Evolutionary conservation across 2,329 filamentous ascomycete species (phyloP).

Genomic region (Epicoccum sorghinum): DNA sequence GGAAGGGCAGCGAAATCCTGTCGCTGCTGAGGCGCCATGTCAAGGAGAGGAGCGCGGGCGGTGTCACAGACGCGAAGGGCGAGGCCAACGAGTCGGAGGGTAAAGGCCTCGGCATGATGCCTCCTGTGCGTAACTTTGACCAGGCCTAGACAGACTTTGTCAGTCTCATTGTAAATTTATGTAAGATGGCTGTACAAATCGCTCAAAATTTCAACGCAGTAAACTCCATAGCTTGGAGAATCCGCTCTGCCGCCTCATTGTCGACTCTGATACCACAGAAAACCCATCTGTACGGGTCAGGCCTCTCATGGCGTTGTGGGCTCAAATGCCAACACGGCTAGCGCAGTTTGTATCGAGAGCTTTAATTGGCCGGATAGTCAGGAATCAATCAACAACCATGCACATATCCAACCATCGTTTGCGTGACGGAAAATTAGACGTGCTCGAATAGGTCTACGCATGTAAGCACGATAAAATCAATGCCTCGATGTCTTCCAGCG

Average conservation of each 20-base stretch:
- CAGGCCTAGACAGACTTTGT: conserved; percentile 9
- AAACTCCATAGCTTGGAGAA: too few species aligned
- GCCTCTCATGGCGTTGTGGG: background rate
- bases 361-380: too few species aligned
- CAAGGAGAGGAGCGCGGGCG: conserved; percentile 68
- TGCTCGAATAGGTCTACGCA: too few species aligned
- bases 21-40: conserved; percentile 81
- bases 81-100: conserved; percentile 42
- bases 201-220: background rate
- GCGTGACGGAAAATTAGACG: too few species aligned
- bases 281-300: too few species aligned
- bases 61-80: conserved; percentile 51
- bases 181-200: conserved; percentile 7
- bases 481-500: too few species aligned
- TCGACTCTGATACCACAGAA: too few species aligned
- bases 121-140: conserved; percentile 57
- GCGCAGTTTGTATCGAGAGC: too few species aligned
- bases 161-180: background rate
- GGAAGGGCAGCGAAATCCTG: conserved; percentile 83
- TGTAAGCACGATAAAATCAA: too few species aligned
- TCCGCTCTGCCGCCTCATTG: too few species aligned
- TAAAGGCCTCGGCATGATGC: conserved; percentile 57
- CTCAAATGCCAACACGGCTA: background rate
- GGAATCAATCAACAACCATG: too few species aligned
- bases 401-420: too few species aligned